Percentiles rank a stretch among this genome's conserved stretches.
These are phyloP conservation scores for Boletus albobrunnescens DNA, from an alignment of 1,284 basidiomycete species.

Conservation along the genomic window DNA sequence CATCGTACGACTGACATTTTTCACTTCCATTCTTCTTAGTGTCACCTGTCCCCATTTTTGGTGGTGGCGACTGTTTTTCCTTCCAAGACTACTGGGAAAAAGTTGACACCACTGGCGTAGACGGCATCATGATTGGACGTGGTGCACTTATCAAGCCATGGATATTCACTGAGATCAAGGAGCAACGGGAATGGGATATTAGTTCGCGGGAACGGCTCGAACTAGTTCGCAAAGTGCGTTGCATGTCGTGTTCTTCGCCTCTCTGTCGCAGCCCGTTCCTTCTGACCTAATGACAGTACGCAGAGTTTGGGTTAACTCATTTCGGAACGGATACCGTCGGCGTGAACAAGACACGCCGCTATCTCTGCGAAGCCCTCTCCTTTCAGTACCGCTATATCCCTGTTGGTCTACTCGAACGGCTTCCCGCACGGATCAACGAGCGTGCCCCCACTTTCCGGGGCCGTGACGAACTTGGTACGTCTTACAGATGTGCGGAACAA, in stretches of 20 bases:
- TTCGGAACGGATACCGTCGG: conserved; percentile 92
- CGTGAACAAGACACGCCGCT: conserved; percentile 89
- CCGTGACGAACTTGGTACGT: conserved; percentile 77
- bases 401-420: conserved; percentile 84
- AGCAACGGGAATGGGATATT: conserved; percentile 92
- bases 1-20: neutral
- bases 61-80: conserved; percentile 93
- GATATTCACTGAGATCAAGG: conserved; percentile 96
- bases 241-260: neutral
- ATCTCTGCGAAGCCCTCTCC: conserved; percentile 91
- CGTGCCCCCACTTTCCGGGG: conserved; percentile 84
- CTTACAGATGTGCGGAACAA: too few species aligned
- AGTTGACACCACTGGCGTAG: conserved; percentile 76
- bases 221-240: conserved; percentile 68
- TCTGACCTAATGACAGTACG: conserved; percentile 47
- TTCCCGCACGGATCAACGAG: conserved; percentile 86
- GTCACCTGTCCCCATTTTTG: conserved; percentile 86
- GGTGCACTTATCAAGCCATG: conserved; percentile 96
- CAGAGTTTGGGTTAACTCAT: conserved; percentile 76
- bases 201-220: conserved; percentile 87
- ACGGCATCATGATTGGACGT: conserved; percentile 92
- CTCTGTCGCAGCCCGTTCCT: neutral
- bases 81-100: conserved; percentile 80
- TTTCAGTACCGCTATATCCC: conserved; percentile 96
- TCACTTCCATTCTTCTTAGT: conserved; percentile 46